These are phyloP conservation scores for Priceomyces carsonii DNA, from an alignment of 805 yeast genomes.

Conservation along the genomic window DNA sequence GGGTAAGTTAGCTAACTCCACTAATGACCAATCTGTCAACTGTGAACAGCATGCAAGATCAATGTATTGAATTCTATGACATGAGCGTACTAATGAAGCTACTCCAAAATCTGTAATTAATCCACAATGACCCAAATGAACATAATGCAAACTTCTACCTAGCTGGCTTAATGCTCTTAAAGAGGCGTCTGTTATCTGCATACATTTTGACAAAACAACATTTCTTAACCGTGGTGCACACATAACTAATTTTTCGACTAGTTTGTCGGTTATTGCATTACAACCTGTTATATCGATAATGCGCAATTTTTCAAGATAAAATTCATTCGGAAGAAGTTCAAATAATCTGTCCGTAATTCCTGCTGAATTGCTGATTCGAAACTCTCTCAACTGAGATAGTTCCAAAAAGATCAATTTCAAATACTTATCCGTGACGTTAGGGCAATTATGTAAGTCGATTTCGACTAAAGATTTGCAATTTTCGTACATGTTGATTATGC, in stretches of 20 bases:
- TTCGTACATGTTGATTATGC: slow-evolving; percentile 59
- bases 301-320: slow-evolving; percentile 64
- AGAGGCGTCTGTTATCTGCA: slow-evolving; percentile 80
- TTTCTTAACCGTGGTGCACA: slow-evolving; percentile 86
- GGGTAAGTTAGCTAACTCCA: slow-evolving; percentile 74
- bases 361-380: slow-evolving; percentile 73
- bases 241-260: slow-evolving; percentile 68
- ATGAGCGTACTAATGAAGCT: slow-evolving; percentile 65
- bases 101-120: slow-evolving; percentile 91
- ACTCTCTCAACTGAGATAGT: slow-evolving; percentile 77
- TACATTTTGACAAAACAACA: slow-evolving; percentile 86
- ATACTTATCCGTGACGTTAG: slow-evolving; percentile 66
- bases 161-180: slow-evolving; percentile 68
- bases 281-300: slow-evolving; percentile 86
- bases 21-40: slow-evolving; percentile 78
- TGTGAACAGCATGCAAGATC: slow-evolving; percentile 94
- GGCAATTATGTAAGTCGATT: slow-evolving; percentile 83
- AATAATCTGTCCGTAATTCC: slow-evolving; percentile 71
- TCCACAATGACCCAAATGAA: slow-evolving; percentile 93
- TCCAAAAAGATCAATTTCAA: slow-evolving; percentile 57
- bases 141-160: slow-evolving; percentile 79
- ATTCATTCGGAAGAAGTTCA: slow-evolving; percentile 48
- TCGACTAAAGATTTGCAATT: slow-evolving; percentile 83
- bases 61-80: slow-evolving; percentile 85
- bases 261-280: slow-evolving; percentile 73